These are phyloP conservation scores for Ustilaginoidea virens DNA, from an alignment of 2,329 filamentous ascomycete species.

Conservation along the genomic window DNA sequence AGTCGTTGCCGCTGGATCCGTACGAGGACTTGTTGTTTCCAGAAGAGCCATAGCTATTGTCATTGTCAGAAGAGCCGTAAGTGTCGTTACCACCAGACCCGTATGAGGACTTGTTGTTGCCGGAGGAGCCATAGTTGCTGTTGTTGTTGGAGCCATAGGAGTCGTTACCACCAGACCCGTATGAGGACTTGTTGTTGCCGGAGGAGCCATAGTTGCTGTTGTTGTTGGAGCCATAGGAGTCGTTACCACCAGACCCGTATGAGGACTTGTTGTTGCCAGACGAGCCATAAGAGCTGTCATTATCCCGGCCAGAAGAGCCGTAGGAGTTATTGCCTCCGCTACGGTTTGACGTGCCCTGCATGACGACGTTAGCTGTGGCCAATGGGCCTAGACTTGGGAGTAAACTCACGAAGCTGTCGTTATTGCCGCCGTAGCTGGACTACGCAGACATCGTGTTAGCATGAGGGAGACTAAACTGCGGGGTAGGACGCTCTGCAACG, in stretches of 20 bases:
- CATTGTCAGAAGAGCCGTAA: slow-evolving; percentile 7
- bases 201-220: slow-evolving; percentile 10
- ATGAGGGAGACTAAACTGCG: background rate
- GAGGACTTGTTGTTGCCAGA: slow-evolving; percentile 9
- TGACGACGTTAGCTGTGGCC: no score
- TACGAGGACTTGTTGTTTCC: slow-evolving; percentile 2
- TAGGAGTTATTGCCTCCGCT: slow-evolving; percentile 5
- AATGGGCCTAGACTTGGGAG: background rate
- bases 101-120: slow-evolving; percentile 7
- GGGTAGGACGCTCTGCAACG: background rate
- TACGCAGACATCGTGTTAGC: slow-evolving; percentile 3
- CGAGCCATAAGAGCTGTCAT: slow-evolving; percentile 12
- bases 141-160: slow-evolving; percentile 8
- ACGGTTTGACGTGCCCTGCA: slow-evolving; percentile 9
- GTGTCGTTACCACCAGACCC: slow-evolving; percentile 6
- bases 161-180: slow-evolving; percentile 5
- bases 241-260: slow-evolving; percentile 5
- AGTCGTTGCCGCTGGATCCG: slow-evolving; percentile 7
- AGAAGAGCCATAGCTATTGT: slow-evolving; percentile 8
- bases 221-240: slow-evolving; percentile 8
- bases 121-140: slow-evolving; percentile 10
- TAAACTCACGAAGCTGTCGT: slow-evolving; percentile 13
- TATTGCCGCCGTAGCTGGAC: slow-evolving; percentile 15
- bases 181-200: slow-evolving; percentile 7
- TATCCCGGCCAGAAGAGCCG: slow-evolving; percentile 8